A percentile compares a stretch with the other conserved stretches of the same genome.
Evolutionary conservation across 371 early-diverging fungal genomes (phyloP).

Genomic region (Lichtheimia ramosa): DNA sequence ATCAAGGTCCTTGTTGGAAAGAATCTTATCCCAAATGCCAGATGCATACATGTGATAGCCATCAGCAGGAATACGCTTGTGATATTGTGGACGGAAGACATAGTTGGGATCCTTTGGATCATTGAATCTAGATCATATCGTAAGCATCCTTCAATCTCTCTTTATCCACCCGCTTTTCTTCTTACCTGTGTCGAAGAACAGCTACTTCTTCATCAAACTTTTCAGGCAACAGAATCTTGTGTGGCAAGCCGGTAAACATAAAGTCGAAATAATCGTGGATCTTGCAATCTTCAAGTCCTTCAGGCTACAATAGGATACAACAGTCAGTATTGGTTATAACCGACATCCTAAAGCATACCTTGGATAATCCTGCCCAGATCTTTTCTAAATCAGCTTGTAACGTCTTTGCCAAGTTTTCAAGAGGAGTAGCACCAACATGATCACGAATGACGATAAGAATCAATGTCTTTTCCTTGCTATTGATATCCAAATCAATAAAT

Average conservation of each 20-base stretch:
- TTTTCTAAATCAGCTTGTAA: slow-evolving; percentile 81
- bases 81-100: slow-evolving; percentile 86
- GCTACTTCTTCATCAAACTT: slow-evolving; percentile 78
- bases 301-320: slow-evolving; percentile 53
- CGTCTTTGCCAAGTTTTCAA: slow-evolving; percentile 79
- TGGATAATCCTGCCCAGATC: slow-evolving; percentile 88
- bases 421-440: slow-evolving; percentile 87
- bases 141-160: no score
- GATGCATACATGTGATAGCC: slow-evolving; percentile 91
- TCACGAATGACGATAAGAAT: slow-evolving; percentile 96
- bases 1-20: slow-evolving; percentile 93
- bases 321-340: neutral
- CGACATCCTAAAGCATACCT: slow-evolving; percentile 46
- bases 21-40: slow-evolving; percentile 92
- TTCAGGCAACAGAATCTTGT: slow-evolving; percentile 85
- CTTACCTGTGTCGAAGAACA: slow-evolving; percentile 68
- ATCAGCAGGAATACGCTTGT: slow-evolving; percentile 93
- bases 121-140: slow-evolving; percentile 57
- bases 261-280: slow-evolving; percentile 94
- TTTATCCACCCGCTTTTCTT: neutral
- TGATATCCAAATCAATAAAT: slow-evolving; percentile 3
- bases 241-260: slow-evolving; percentile 88
- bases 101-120: slow-evolving; percentile 68
- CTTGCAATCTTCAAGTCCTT: slow-evolving; percentile 74
- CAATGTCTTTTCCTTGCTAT: slow-evolving; percentile 79